Base-by-base conservation (phyloP, 805 yeast genomes). In the Yarrowia deformans region DNA sequence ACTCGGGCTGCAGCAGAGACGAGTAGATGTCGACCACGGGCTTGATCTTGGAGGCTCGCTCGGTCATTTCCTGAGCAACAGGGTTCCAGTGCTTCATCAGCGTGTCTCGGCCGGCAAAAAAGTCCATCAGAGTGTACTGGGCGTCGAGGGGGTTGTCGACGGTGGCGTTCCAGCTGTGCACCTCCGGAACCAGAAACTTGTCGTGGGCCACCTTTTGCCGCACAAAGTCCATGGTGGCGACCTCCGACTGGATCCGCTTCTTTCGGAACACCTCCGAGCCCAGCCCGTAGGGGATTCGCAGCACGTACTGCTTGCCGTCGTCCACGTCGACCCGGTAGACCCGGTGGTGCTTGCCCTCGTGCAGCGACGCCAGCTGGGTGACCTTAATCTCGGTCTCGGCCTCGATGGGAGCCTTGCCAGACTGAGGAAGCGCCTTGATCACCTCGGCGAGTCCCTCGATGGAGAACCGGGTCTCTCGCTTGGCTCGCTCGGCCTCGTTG, bases 11-110 rank as follows among this genome's bases (percentile, higher is more conserved):
- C 40, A 88, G 81, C 5, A 89, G 77, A 72, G 83, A 81, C 14
- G 82, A 81, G 74, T 88, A 88, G 75, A 90, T 83, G 63, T 89
- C 90, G 42, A 91, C 86, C 68, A 93, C 80, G 50, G 96, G 94
- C 67, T 85, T 84, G 74, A 95, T 85, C 58, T 84, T 81, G 32
- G 83, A 83, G 50, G 85, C 83, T 71, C 83, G 84, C 35, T 76
- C 75, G 45, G 81, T 79, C 67, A 84, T 82, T 71, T 90, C 91
- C 37, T 82, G 81, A 23, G 84, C 81, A 77, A 91, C 84, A 18
- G 99, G 98, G 72, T 90, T 87, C 99, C 99, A 94, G 71, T 87
- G 81, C 74, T 86, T 90, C 97, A 95, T 94, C 72, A 94, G 81
- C 70, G 90, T 84, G 35, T 88, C 89, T n/a, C 56, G 55, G 63